A percentile compares a stretch with the other conserved stretches of the same genome.
Evolutionary conservation across 768 basidiomycete species (phyloP).

Genomic region (Clathrus columnatus): DNA sequence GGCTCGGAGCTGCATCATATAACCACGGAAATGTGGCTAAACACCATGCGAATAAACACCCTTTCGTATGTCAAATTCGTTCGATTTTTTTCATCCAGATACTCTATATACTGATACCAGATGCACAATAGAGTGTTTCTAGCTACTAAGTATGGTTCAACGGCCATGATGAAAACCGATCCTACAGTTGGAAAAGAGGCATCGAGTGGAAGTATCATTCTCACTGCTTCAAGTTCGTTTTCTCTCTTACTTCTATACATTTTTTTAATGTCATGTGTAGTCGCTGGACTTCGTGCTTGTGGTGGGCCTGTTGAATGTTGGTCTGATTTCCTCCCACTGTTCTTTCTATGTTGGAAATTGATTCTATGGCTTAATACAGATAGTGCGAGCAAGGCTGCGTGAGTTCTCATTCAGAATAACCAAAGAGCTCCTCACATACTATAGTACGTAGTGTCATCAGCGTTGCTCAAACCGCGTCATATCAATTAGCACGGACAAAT

Average conservation of each 20-base stretch:
- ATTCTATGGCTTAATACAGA: constrained; percentile 37
- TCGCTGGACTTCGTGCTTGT: constrained; percentile 76
- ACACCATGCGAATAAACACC: constrained; percentile 71
- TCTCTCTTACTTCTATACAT: background rate
- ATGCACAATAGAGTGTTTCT: constrained; percentile 61
- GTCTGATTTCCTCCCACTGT: constrained; percentile 17
- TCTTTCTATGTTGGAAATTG: constrained; percentile 10
- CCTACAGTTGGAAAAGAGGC: constrained; percentile 57
- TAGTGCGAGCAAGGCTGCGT: constrained; percentile 92
- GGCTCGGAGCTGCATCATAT: constrained; percentile 39
- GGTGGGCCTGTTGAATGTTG: constrained; percentile 76
- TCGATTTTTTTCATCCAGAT: background rate
- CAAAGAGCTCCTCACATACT: background rate
- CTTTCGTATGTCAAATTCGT: constrained; percentile 36
- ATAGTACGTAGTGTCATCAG: constrained; percentile 62
- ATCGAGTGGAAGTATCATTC: constrained; percentile 73
- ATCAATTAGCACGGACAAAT: constrained; percentile 72
- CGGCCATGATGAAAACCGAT: constrained; percentile 67
- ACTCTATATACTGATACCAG: background rate
- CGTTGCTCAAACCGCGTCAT: constrained; percentile 73
- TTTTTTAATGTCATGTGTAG: constrained; percentile 25
- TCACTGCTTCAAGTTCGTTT: constrained; percentile 72
- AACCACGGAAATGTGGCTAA: constrained; percentile 59
- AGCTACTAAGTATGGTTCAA: constrained; percentile 78
- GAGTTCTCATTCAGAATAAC: constrained; percentile 22